Conservation (phyloP, 495 filamentous ascomycete genomes). For the Penicillium bialowiezense region DNA sequence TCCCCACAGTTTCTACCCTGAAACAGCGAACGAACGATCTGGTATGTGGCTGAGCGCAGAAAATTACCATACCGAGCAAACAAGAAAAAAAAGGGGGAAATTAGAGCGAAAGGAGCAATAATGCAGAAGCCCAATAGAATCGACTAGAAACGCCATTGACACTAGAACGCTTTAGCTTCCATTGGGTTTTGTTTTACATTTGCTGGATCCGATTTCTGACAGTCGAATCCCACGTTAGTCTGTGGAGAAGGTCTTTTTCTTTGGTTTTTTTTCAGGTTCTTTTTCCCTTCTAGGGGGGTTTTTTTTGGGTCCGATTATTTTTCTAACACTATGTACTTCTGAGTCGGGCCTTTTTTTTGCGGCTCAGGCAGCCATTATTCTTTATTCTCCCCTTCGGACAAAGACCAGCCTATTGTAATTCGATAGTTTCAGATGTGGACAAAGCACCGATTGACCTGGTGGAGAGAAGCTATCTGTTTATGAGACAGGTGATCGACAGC, state of each 20-base stretch:
- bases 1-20: slow-evolving; percentile 29
- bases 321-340: neutral
- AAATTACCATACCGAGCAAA: slow-evolving; percentile 1
- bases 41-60: slow-evolving; percentile 22
- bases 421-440: slow-evolving; percentile 11
- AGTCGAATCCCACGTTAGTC: neutral
- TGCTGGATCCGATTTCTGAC: neutral
- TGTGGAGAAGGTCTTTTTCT: neutral
- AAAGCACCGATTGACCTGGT: neutral
- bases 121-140: slow-evolving; percentile 4
- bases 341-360: neutral
- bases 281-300: neutral
- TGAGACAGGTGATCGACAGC: slow-evolving; percentile 9
- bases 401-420: slow-evolving; percentile 2
- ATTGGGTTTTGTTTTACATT: slow-evolving; percentile 8
- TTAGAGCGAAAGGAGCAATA: slow-evolving; percentile 9
- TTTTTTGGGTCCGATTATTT: neutral
- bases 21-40: slow-evolving; percentile 25
- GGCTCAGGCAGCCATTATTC: neutral
- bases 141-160: slow-evolving; percentile 1
- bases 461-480: neutral
- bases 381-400: neutral
- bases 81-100: slow-evolving; percentile 10
- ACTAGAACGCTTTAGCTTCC: neutral
- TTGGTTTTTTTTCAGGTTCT: neutral